Evolutionary conservation across 208 protist genomes (phyloP).

Genomic region (Leishmania turanica): DNA sequence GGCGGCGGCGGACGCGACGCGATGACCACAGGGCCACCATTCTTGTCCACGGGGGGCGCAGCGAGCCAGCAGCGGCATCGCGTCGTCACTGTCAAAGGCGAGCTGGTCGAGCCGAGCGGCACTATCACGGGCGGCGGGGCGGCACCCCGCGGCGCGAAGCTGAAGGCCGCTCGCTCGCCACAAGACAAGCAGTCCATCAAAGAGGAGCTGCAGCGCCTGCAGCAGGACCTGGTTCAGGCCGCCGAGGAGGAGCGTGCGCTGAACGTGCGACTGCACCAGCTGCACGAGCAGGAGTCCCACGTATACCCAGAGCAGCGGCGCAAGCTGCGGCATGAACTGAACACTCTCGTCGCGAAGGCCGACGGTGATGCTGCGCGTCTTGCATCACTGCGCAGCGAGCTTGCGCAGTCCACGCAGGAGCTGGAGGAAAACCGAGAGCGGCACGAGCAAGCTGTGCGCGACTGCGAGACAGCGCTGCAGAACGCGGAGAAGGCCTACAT

Average conservation of each 20-base stretch:
- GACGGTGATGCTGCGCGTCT: conserved; percentile 51
- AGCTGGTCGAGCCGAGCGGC: conserved; percentile 97
- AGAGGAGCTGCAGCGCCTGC: conserved; percentile 73
- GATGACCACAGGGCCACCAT: neutral
- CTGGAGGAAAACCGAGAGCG: conserved; percentile 28
- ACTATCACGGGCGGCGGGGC: conserved; percentile 98
- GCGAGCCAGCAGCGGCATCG: conserved; percentile 66
- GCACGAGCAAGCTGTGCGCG: conserved; percentile 37
- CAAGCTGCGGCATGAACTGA: conserved; percentile 50
- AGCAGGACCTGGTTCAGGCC: conserved; percentile 75
- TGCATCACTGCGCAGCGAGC: conserved; percentile 37
- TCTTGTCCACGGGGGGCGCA: neutral
- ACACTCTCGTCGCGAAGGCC: conserved; percentile 41
- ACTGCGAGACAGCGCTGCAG: conserved; percentile 35
- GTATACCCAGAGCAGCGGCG: conserved; percentile 62
- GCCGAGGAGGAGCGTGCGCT: conserved; percentile 67
- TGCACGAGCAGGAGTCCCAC: conserved; percentile 61
- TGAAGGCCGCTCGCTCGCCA: conserved; percentile 77
- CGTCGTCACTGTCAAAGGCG: conserved; percentile 97
- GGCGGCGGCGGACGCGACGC: conserved; percentile 26
- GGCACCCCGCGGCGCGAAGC: conserved; percentile 75
- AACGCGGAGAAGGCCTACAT: conserved; percentile 48
- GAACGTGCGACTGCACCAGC: conserved; percentile 64
- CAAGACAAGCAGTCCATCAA: conserved; percentile 80
- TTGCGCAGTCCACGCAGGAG: conserved; percentile 32